Evolutionary conservation across 192 early-diverging fungal genomes (phyloP).

Genomic region (Linnemannia exigua): DNA sequence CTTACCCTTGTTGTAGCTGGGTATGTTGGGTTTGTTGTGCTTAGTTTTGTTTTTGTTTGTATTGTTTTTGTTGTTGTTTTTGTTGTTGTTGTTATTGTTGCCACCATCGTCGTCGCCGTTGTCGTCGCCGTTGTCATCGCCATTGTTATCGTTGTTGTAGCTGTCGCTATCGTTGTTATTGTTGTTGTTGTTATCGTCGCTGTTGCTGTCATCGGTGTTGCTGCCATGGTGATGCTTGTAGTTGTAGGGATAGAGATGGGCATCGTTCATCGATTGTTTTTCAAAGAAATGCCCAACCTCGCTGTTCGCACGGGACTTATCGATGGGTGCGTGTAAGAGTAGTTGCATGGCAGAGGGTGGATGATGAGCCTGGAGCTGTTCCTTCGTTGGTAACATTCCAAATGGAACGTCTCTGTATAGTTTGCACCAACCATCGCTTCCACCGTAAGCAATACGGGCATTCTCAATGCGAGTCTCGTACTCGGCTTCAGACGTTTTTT

Average conservation of each 20-base stretch:
- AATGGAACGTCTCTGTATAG: constrained; percentile 4
- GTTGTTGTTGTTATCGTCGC: background rate
- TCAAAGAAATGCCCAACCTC: constrained; percentile 16
- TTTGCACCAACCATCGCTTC: constrained; percentile 12
- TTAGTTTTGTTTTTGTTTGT: background rate
- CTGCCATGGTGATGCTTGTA: background rate
- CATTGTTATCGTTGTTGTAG: background rate
- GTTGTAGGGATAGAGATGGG: background rate
- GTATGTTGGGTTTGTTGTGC: background rate
- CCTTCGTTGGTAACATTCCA: constrained; percentile 5
- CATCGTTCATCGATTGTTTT: background rate
- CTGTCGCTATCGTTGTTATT: background rate
- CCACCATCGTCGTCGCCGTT: background rate
- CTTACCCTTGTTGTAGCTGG: too few relatives aligned
- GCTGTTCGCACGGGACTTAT: constrained; percentile 6
- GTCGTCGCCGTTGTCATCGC: background rate
- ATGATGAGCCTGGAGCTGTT: background rate
- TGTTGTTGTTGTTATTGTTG: constrained; percentile 3
- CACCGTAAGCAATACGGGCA: constrained; percentile 13
- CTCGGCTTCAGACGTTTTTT: background rate
- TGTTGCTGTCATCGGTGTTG: background rate
- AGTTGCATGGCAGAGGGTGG: constrained; percentile 7
- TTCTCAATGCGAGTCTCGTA: background rate
- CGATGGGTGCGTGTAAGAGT: constrained; percentile 7
- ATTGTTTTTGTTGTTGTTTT: background rate